Percentiles rank a stretch among this genome's conserved stretches.
Conservation (phyloP, 345 rosid genomes). For the Populus tremula region DNA sequence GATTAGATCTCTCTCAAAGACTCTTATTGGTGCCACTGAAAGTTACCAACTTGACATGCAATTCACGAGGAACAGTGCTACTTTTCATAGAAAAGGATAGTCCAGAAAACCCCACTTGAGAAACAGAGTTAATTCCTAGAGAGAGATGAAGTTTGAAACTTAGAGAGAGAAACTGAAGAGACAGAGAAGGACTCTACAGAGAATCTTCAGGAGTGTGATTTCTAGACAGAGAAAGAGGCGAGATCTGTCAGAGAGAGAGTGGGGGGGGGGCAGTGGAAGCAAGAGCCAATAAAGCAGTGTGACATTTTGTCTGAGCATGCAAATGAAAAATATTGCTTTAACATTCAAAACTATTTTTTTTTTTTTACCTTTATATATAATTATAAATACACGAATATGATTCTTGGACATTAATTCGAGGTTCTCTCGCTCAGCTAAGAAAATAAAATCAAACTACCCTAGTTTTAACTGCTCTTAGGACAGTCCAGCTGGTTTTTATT, state of each 20-base stretch:
- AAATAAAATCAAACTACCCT: too few relatives aligned
- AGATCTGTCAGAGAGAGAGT: conserved; percentile 45
- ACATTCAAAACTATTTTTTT: neutral
- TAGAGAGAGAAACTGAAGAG: conserved; percentile 17
- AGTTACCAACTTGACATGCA: conserved; percentile 62
- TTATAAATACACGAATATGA: too few relatives aligned
- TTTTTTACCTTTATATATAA: too few relatives aligned
- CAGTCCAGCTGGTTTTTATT: too few relatives aligned
- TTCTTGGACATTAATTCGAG: too few relatives aligned
- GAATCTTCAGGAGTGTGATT: conserved; percentile 6
- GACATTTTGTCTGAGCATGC: conserved; percentile 41
- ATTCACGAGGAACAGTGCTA: conserved; percentile 28
- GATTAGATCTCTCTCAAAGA: conserved; percentile 33
- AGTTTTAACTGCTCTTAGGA: too few relatives aligned
- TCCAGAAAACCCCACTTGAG: conserved; percentile 14
- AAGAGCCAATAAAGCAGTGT: conserved; percentile 49
- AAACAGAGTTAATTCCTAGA: conserved; percentile 3
- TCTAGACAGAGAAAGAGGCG: neutral
- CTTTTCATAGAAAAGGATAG: conserved; percentile 47
- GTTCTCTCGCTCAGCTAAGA: too few relatives aligned
- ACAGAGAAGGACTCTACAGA: conserved; percentile 15
- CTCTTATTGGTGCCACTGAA: conserved; percentile 5
- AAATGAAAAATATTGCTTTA: conserved; percentile 10
- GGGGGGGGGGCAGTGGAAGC: conserved; percentile 18
- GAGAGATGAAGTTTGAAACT: neutral